Conservation (phyloP, 2,329 filamentous ascomycete genomes). For the Venturia aucupariae region DNA sequence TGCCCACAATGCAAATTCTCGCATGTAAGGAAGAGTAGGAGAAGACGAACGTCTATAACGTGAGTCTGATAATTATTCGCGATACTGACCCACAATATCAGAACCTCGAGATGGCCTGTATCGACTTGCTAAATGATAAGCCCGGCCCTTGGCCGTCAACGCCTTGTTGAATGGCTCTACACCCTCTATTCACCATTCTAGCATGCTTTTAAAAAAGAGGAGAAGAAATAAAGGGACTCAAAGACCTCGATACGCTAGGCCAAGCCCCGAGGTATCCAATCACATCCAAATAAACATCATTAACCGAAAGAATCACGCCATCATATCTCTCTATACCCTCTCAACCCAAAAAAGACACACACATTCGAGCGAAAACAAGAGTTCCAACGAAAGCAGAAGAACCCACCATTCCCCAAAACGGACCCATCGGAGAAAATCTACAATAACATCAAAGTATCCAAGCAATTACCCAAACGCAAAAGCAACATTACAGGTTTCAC, state of each 20-base stretch:
- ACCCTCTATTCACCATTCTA: background rate
- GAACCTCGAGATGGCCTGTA: background rate
- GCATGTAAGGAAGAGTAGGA: constrained; percentile 19
- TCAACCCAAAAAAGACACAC: too few species aligned
- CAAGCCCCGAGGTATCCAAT: background rate
- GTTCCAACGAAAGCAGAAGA: background rate
- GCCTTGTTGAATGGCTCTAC: background rate
- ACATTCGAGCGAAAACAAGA: background rate
- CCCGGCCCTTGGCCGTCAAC: background rate
- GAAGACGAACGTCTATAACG: background rate
- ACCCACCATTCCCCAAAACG: background rate
- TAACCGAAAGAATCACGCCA: background rate
- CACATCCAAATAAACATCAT: background rate
- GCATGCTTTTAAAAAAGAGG: background rate
- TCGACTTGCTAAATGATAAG: background rate
- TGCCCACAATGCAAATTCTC: constrained; percentile 20
- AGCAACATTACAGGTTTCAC: too few species aligned
- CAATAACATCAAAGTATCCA: too few species aligned
- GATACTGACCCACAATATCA: background rate
- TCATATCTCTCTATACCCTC: background rate
- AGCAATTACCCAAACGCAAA: too few species aligned
- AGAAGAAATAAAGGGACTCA: background rate
- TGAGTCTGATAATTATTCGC: too few species aligned
- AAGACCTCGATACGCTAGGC: too few species aligned
- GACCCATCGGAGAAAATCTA: too few species aligned